Evolutionary conservation across 1,284 basidiomycete species (phyloP), one percentile per base, ranked within the genome.

Genomic region (Phellinidium pouzarii): DNA sequence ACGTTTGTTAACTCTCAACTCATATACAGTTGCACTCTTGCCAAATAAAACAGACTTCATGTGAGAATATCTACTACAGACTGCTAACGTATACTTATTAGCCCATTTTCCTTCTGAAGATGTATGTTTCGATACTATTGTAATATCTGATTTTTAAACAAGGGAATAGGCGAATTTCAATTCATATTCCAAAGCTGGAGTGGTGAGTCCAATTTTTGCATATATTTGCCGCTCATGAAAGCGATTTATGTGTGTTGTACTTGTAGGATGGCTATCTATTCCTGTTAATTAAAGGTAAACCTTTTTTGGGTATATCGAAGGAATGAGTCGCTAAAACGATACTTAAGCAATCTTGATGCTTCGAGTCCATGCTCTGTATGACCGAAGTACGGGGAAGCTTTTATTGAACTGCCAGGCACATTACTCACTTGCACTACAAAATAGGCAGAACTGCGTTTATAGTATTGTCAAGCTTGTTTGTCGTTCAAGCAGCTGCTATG

Each of bases 121-220:
- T 49, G 47, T 37, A 26, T 26, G 29, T 38, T 14, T 2, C 34
- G 17, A 23, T n/a, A 8, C 19, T 8, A 23, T 29, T 22, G 3
- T 3, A 44, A 9, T 5, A 11, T 44, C 22, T 22, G 3, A 11
- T 7, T 40, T 20, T 17, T 40, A 7, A 40, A 6, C 26, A 34
- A n/a, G 14, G 4, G 3, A 26, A 31, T 14, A 49, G 47, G 47
- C 25, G 11, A 20, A 23, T 49, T 49, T 22, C 47, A 49, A 40
- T 49, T 40, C 20, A 27, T 49, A 11, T 49, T 49, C 19, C 47
- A 49, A 29, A 49, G 47, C 36, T 49, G 47, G 47, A 49, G 47
- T 40, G 34, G 47, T 49, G 20, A 19, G 47, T 37, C 19, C 7
- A 20, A 9, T 4, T 3, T 25, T 17, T 17, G 19, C 4, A 1